Base-by-base conservation (phyloP, 2,329 filamentous ascomycete genomes). In the Blastomyces silverae region DNA sequence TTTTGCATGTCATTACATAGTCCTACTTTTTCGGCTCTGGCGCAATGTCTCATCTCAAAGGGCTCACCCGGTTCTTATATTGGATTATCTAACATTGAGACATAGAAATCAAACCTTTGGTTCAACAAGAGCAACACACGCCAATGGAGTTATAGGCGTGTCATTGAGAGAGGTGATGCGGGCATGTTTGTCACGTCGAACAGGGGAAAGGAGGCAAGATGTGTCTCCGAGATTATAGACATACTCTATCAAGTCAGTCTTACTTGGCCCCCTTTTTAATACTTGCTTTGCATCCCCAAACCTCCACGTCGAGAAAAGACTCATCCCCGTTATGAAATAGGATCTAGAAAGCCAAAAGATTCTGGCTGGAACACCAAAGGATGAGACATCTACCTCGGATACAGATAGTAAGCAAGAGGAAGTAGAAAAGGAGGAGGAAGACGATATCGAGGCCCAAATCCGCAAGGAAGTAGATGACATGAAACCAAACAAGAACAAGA, bases 101-200 rank as follows among this genome's bases (percentile, higher is more conserved):
- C 7, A 22, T 34, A 60, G 57, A 60, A 60, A 48, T 48, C 25
- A 37, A 48, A 61, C 17, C 59, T 48, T 10, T 61, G 59, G 59
- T 61, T 59, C 22, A 59, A 61, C 44, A 61, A 39, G 59, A 61
- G 59, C 59, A 61, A 61, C 15, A 61, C 59, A 6, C 59, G 59
- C 44, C 59, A 61, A 25, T 61, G 59, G 59, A 61, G 42, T 22
- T 48, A 50, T 28, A 71, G 65, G 66, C 66, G 46, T 67, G 64
- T 31, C 71, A 69, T 81, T 61, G 77, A 79, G 64, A 71, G 69
- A 63, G 85, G 85, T 20, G 85, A 87, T 70, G 79, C 80, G 61
- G 86, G 86, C 13, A 85, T 88, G 37, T 87, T 86, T 79, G 82
- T 84, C 53, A 87, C 85, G 2, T 87, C 85, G 71, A 81, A 84